Percentiles rank a stretch among this genome's conserved stretches.
Conservation (phyloP, 164 flowering plant genomes). For the Cinnamomum micranthum region DNA sequence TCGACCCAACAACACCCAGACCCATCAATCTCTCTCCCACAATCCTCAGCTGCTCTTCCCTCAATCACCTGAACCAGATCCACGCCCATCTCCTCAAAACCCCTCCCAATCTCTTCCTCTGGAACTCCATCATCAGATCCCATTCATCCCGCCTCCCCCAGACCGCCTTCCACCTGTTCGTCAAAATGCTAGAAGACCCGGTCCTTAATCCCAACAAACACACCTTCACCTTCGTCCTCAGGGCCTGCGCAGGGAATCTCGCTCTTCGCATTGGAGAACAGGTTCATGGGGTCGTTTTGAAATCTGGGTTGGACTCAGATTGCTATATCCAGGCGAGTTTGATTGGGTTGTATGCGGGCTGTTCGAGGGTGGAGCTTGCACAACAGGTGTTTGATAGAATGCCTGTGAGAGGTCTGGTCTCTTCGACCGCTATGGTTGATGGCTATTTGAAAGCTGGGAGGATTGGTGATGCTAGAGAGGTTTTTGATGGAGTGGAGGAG, state of each 20-base stretch:
- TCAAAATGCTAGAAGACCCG: background rate
- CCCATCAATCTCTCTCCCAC: no score
- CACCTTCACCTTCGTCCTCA: constrained; percentile 6
- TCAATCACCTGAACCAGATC: constrained; percentile 3
- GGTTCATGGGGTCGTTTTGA: background rate
- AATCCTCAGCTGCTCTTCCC: background rate
- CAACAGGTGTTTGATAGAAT: background rate
- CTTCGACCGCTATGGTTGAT: background rate
- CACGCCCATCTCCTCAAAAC: constrained; percentile 1
- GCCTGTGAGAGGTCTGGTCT: background rate
- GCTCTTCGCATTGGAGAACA: background rate
- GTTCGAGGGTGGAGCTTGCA: background rate
- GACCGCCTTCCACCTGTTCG: background rate
- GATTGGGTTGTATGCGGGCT: background rate
- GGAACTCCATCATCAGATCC: constrained; percentile 3
- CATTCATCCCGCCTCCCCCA: background rate
- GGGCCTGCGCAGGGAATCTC: background rate
- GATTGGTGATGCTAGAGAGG: no score
- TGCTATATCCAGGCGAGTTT: background rate
- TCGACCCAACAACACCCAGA: no score
- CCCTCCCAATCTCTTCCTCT: background rate
- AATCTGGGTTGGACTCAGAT: background rate
- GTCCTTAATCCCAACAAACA: background rate
- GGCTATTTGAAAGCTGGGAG: background rate
- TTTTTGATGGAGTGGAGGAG: no score